Evolutionary conservation across 192 early-diverging fungal genomes (phyloP).

Genomic region (Coemansia aciculifera): DNA sequence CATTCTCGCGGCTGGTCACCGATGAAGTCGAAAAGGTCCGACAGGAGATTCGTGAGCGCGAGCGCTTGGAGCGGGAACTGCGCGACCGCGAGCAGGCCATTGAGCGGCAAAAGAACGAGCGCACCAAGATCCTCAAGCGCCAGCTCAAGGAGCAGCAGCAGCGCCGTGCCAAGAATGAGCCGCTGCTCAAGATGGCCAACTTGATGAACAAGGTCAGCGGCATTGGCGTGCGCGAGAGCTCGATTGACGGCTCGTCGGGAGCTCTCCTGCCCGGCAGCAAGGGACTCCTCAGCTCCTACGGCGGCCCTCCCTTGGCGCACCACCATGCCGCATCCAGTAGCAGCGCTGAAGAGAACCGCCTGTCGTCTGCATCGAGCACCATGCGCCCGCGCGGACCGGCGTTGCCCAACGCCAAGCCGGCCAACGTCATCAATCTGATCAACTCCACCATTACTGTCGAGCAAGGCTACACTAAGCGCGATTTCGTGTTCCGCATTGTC

Average conservation of each 20-base stretch:
- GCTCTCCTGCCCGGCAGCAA: neutral
- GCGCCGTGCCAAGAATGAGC: constrained; percentile 57
- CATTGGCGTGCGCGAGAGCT: constrained; percentile 34
- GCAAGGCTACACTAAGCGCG: constrained; percentile 65
- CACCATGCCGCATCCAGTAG: neutral
- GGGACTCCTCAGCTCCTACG: neutral
- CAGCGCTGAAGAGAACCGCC: constrained; percentile 18
- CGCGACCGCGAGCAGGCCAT: constrained; percentile 56
- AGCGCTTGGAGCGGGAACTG: constrained; percentile 64
- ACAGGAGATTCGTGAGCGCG: constrained; percentile 67
- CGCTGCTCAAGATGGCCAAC: constrained; percentile 57
- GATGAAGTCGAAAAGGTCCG: constrained; percentile 66
- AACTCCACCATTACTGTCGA: constrained; percentile 72
- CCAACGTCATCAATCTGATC: constrained; percentile 75
- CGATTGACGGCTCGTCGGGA: constrained; percentile 21
- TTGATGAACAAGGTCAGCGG: constrained; percentile 53
- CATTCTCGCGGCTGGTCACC: constrained; percentile 55
- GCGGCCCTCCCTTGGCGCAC: neutral
- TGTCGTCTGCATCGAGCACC: constrained; percentile 26
- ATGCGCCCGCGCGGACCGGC: constrained; percentile 51
- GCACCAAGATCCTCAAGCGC: constrained; percentile 55
- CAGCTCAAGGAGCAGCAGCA: constrained; percentile 59
- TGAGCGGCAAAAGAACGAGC: constrained; percentile 54
- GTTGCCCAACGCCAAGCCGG: constrained; percentile 59
- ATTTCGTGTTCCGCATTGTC: constrained; percentile 75